Conservation (phyloP, 208 protist genomes). For the Leishmania arabica region DNA sequence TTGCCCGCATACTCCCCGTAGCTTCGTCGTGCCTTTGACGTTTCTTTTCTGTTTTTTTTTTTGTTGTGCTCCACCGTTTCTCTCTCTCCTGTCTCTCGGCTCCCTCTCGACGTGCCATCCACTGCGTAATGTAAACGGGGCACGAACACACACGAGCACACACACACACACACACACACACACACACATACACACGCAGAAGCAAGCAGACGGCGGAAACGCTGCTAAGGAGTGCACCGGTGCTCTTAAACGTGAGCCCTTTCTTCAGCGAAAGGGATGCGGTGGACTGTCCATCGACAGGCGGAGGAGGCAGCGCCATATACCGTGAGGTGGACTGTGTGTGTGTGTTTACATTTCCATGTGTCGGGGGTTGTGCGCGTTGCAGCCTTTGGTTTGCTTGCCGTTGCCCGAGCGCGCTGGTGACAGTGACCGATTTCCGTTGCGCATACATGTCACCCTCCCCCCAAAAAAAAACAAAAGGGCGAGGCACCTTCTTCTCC, state of each 20-base stretch:
- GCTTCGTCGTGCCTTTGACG: slow-evolving; percentile 16
- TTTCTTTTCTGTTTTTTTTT: not conserved
- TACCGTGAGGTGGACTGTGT: not conserved
- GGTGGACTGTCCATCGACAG: not conserved
- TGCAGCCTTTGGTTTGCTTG: not conserved
- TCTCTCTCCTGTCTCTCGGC: not conserved
- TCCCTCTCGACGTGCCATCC: not conserved
- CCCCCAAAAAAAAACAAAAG: not conserved
- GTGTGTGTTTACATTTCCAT: not conserved
- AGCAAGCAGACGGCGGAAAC: not conserved
- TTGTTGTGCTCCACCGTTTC: not conserved
- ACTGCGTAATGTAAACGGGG: not conserved
- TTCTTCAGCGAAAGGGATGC: not conserved
- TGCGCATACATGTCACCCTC: not conserved
- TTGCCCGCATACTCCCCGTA: not conserved
- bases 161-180: not conserved
- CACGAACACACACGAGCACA: not conserved
- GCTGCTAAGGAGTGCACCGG: not conserved
- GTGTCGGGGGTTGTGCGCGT: not conserved
- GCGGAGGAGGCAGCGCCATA: not conserved
- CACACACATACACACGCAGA: not conserved
- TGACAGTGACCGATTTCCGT: not conserved
- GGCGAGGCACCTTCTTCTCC: not conserved
- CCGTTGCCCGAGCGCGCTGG: not conserved
- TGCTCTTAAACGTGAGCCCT: not conserved